Evolutionary conservation across 208 protist species (phyloP), one percentile per base, ranked within the genome.

Genomic region (Leishmania major): DNA sequence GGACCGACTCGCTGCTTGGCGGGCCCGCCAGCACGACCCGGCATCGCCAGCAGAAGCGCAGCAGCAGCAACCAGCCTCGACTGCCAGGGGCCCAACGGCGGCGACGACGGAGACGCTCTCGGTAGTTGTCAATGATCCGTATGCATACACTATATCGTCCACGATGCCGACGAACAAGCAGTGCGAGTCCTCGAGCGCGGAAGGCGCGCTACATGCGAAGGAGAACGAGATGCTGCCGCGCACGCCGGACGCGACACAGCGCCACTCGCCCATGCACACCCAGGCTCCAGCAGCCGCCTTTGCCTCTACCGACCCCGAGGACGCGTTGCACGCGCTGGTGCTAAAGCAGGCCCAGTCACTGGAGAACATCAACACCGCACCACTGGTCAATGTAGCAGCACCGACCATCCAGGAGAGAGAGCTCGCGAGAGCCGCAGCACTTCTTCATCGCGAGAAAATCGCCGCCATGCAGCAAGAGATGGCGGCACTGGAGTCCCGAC

Each of bases 1-100:
- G 40, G 79, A 86, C n/a, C 83, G 87, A 45, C 75, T 94, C 40
- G 91, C 91, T 35, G 75, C 86, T 37, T 94, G 87, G 87, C 84
- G 91, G 28, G 87, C 87, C 8, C 87, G 86, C 31, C 82, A 87
- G 66, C 79, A 75, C 53, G 13, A 10, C 66, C n/a, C 47, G 10
- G 73, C 2, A 62, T 40, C 35, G 31, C 73, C 3, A 62, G 31
- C 31, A 25, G 70, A 31, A 59, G 53, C 35, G 11, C 31, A 45
- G 51, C 31, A 62, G 53, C 31, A 40, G 73, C 8, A 51, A 28
- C 40, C 55, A 53, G 31, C 11, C 28, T 55, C 45, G 7, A 74
- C 70, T 15, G 45, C 28, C 1, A 45, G 31, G 22, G 15, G 25
- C 28, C 11, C 45, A 25, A 62, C 51, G 25, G 73, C 51, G 25